These are phyloP conservation scores for Cercospora beticola DNA, from an alignment of 2,329 filamentous ascomycete genomes.

Conservation along the genomic window DNA sequence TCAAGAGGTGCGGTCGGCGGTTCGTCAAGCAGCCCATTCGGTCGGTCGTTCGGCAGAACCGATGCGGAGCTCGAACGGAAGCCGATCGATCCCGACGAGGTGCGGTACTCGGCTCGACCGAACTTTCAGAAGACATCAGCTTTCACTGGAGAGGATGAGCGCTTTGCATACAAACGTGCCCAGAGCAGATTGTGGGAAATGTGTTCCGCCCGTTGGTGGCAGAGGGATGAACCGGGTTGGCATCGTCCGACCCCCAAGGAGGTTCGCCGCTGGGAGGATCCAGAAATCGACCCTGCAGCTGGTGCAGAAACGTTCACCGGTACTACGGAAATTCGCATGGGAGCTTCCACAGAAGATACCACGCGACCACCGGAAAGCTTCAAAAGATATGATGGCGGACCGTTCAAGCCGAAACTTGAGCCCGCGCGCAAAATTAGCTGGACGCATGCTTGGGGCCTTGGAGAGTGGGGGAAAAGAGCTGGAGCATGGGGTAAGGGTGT, in stretches of 20 bases:
- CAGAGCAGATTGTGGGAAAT: slow-evolving; percentile 79
- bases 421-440: slow-evolving; percentile 53
- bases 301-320: background rate
- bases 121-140: slow-evolving; percentile 68
- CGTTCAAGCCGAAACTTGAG: slow-evolving; percentile 46
- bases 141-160: slow-evolving; percentile 78
- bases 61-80: slow-evolving; percentile 37
- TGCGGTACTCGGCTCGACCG: slow-evolving; percentile 34
- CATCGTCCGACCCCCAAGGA: slow-evolving; percentile 65
- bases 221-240: slow-evolving; percentile 60
- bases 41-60: slow-evolving; percentile 35
- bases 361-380: slow-evolving; percentile 43
- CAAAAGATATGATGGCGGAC: slow-evolving; percentile 41
- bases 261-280: slow-evolving; percentile 64
- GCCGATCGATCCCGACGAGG: slow-evolving; percentile 38
- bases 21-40: slow-evolving; percentile 37
- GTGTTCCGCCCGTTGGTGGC: slow-evolving; percentile 71
- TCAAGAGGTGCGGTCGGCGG: slow-evolving; percentile 26
- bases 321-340: slow-evolving; percentile 27
- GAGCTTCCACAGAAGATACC: slow-evolving; percentile 28
- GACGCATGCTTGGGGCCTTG: slow-evolving; percentile 56
- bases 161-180: slow-evolving; percentile 77
- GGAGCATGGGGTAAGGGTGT: slow-evolving; percentile 54
- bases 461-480: slow-evolving; percentile 54
- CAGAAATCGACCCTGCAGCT: slow-evolving; percentile 13